Conservation (phyloP, 345 rosid species). For the Salix udensis region DNA sequence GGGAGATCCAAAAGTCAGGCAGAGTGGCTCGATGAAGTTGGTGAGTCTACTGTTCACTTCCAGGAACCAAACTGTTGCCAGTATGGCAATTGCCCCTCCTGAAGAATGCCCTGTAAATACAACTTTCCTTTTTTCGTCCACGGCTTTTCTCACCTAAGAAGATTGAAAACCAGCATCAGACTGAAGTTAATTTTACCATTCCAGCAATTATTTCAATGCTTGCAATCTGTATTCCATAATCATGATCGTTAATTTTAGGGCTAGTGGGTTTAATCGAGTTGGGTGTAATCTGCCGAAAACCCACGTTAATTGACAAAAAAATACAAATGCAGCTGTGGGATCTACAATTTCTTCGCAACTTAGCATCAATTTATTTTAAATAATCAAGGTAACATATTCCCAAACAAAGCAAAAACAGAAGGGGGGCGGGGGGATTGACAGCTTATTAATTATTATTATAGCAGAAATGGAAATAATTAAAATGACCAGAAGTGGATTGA, state of each 20-base stretch:
- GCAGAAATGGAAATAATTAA: background rate
- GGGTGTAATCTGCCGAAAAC: too few species aligned
- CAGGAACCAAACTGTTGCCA: slow-evolving; percentile 63
- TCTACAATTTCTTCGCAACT: background rate
- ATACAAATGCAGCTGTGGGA: too few species aligned
- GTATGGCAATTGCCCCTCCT: slow-evolving; percentile 72
- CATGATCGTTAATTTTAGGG: too few species aligned
- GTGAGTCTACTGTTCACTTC: slow-evolving; percentile 23
- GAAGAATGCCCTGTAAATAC: slow-evolving; percentile 83
- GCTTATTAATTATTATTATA: background rate
- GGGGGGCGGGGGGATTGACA: background rate
- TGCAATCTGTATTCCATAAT: background rate
- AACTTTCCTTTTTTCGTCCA: slow-evolving; percentile 32
- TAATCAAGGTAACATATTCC: background rate
- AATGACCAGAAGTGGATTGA: background rate
- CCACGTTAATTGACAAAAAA: too few species aligned
- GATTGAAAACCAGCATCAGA: background rate
- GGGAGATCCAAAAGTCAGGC: slow-evolving; percentile 88
- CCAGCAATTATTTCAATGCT: background rate
- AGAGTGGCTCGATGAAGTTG: slow-evolving; percentile 24
- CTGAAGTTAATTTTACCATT: background rate
- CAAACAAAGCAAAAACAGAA: too few species aligned
- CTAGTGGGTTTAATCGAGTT: too few species aligned
- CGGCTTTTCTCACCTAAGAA: slow-evolving; percentile 49
- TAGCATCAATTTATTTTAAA: background rate